Evolutionary conservation across 2,329 filamentous ascomycete genomes (phyloP).

Genomic region (Chaetomium strumarium): DNA sequence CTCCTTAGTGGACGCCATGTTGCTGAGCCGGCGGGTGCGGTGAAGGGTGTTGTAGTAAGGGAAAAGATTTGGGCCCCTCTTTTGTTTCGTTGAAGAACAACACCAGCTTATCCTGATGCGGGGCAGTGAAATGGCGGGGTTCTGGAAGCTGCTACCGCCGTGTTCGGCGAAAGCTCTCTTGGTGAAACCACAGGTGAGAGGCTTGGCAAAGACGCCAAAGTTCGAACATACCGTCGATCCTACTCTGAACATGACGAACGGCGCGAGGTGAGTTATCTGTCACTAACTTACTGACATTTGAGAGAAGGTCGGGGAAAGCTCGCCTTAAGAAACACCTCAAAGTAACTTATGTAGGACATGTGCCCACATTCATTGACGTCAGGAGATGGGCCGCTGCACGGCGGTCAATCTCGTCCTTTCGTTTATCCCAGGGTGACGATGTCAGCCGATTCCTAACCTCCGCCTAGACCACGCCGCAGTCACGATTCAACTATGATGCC

Average conservation of each 20-base stretch:
- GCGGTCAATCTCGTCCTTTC: neutral
- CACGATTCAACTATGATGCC: conserved; percentile 4
- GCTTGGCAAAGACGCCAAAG: conserved; percentile 15
- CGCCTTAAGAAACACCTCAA: neutral
- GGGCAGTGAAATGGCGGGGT: conserved; percentile 20
- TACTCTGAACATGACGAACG: conserved; percentile 14
- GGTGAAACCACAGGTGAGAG: conserved; percentile 5
- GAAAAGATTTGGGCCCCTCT: conserved; percentile 17
- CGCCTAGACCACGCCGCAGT: conserved; percentile 5
- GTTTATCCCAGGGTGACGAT: neutral
- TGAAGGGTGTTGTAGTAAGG: conserved; percentile 15
- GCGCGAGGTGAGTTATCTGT: neutral
- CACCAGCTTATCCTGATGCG: conserved; percentile 9
- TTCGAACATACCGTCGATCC: conserved; percentile 8
- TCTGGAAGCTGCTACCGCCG: conserved; percentile 2
- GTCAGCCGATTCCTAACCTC: neutral
- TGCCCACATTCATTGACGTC: conserved; percentile 15
- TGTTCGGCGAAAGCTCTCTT: conserved; percentile 9
- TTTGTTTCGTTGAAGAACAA: conserved; percentile 5
- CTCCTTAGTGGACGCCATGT: conserved; percentile 70
- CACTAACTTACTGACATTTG: neutral
- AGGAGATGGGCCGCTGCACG: conserved; percentile 1
- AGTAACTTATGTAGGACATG: too few species aligned
- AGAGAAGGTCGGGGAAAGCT: too few species aligned
- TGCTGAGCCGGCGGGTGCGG: conserved; percentile 24